Evolutionary conservation across 1,139 yeast genomes (phyloP).

Genomic region (Saccharomyces pastorianus): DNA sequence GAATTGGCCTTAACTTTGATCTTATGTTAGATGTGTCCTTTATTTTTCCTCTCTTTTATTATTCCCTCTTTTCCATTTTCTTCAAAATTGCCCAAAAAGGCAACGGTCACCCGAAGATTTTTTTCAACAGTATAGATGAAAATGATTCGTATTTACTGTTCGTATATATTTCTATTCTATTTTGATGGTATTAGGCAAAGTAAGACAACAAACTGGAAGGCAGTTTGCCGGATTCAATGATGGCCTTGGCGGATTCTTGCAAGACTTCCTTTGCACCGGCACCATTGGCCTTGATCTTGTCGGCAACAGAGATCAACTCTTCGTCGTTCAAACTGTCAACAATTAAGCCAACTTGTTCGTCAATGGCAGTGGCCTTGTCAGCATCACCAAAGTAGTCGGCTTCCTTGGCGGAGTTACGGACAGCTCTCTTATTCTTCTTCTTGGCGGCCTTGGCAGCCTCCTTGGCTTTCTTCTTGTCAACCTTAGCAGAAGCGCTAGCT

Average conservation of each 20-base stretch:
- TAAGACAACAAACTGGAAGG: conserved; percentile 37
- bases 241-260: conserved; percentile 39
- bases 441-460: conserved; percentile 95
- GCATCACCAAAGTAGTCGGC: conserved; percentile 78
- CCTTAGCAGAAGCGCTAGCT: conserved; percentile 51
- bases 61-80: background rate
- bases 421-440: conserved; percentile 94
- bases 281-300: conserved; percentile 40
- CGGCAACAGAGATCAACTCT: conserved; percentile 63
- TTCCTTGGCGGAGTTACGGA: conserved; percentile 79
- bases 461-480: conserved; percentile 76
- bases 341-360: conserved; percentile 69
- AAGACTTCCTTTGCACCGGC: conserved; percentile 46
- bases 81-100: background rate
- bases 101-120: background rate
- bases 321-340: conserved; percentile 74
- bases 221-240: conserved; percentile 38
- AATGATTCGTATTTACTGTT: background rate
- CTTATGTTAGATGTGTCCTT: background rate
- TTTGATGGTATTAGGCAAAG: conserved; percentile 23
- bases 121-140: background rate
- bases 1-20: background rate
- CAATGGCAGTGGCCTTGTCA: conserved; percentile 56
- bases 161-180: background rate
- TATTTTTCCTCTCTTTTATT: background rate